Conservation (phyloP, 345 rosid species). For the Turritis glabra region DNA sequence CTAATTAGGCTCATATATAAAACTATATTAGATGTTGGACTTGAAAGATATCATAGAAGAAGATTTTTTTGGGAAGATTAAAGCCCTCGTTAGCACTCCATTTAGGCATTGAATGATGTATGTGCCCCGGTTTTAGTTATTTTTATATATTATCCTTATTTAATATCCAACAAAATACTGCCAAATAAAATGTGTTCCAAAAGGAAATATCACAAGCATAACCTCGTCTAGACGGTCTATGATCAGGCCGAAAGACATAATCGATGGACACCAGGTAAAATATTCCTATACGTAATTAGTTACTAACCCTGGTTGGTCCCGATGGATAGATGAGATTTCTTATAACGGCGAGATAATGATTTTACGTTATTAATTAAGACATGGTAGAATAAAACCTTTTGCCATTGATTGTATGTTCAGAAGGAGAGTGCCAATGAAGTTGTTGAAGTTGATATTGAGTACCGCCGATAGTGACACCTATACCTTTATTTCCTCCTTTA, state of each 20-base stretch:
- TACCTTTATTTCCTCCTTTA: constrained; percentile 49
- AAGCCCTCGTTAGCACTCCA: neutral
- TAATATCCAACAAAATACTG: too few species aligned
- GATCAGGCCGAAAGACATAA: neutral
- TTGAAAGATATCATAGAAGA: neutral
- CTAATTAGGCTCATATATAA: neutral
- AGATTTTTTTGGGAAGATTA: neutral
- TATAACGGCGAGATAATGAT: neutral
- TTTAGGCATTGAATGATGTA: too few species aligned
- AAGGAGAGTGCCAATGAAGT: constrained; percentile 81
- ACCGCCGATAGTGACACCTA: constrained; percentile 42
- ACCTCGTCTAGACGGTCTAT: neutral
- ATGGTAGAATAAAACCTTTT: constrained; percentile 41
- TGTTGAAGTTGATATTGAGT: constrained; percentile 50
- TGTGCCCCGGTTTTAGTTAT: too few species aligned
- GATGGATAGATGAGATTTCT: neutral
- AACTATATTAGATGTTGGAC: neutral
- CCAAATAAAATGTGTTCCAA: too few species aligned
- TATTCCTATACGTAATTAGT: too few species aligned
- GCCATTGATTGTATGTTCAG: constrained; percentile 70
- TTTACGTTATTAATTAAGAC: neutral
- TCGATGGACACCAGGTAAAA: too few species aligned
- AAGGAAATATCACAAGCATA: neutral
- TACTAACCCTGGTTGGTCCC: too few species aligned
- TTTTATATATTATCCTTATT: neutral